Evolutionary conservation across 768 basidiomycete species (phyloP).

Genomic region (Amylocystis lapponica): DNA sequence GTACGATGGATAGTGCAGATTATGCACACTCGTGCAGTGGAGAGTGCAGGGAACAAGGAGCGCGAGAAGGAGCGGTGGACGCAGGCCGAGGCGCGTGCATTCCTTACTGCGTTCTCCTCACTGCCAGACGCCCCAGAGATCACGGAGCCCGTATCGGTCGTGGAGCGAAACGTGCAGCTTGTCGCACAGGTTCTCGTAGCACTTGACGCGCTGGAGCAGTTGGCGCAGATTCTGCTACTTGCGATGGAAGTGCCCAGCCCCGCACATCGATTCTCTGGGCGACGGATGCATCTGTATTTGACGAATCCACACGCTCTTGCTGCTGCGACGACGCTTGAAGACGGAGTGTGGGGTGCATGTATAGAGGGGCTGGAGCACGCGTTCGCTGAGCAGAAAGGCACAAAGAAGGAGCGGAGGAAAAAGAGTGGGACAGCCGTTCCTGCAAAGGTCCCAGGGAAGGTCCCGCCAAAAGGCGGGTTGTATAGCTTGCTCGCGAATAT

Average conservation of each 20-base stretch:
- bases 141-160: slow-evolving; percentile 27
- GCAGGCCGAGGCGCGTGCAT: slow-evolving; percentile 48
- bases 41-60: slow-evolving; percentile 44
- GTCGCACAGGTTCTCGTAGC: slow-evolving; percentile 58
- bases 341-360: slow-evolving; percentile 42
- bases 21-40: slow-evolving; percentile 46
- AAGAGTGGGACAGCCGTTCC: no score
- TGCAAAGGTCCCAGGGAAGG: no score
- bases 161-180: slow-evolving; percentile 62
- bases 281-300: slow-evolving; percentile 49
- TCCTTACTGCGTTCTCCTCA: slow-evolving; percentile 46
- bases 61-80: slow-evolving; percentile 69
- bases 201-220: slow-evolving; percentile 51
- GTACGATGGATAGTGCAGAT: slow-evolving; percentile 56
- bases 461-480: no score
- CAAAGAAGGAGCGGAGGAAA: slow-evolving; percentile 28
- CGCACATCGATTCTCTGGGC: slow-evolving; percentile 52
- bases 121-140: slow-evolving; percentile 15
- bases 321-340: slow-evolving; percentile 10
- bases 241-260: slow-evolving; percentile 39
- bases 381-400: slow-evolving; percentile 46
- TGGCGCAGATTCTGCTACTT: slow-evolving; percentile 60
- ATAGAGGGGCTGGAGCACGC: slow-evolving; percentile 40
- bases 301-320: slow-evolving; percentile 24
- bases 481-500: no score